Conservation (phyloP, 2,329 filamentous ascomycete genomes). For the Coniosporium tulheliwenetii region DNA sequence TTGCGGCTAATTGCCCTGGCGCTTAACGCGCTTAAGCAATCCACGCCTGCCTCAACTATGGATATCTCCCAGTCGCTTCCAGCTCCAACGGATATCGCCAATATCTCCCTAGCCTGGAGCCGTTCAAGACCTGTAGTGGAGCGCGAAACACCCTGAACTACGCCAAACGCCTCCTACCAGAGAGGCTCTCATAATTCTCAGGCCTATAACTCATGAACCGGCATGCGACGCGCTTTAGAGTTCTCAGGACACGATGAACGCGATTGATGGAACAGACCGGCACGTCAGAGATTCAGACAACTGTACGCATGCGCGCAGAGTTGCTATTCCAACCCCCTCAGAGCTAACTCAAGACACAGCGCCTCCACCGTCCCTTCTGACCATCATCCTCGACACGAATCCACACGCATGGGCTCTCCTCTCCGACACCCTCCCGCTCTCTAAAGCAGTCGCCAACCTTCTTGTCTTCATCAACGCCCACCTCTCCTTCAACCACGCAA, state of each 20-base stretch:
- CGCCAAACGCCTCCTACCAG: no score
- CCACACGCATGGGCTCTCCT: slow-evolving; percentile 84
- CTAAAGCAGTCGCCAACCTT: slow-evolving; percentile 71
- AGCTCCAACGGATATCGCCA: no score
- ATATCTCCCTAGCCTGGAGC: no score
- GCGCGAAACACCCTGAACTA: no score
- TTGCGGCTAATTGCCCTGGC: no score
- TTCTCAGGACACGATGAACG: slow-evolving; percentile 37
- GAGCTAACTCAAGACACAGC: slow-evolving; percentile 18
- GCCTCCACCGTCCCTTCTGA: slow-evolving; percentile 63
- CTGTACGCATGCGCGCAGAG: no score
- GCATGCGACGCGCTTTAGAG: not conserved
- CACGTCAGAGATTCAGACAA: slow-evolving; percentile 13
- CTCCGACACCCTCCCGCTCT: slow-evolving; percentile 57
- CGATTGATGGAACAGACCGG: slow-evolving; percentile 43
- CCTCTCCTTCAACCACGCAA: slow-evolving; percentile 81
- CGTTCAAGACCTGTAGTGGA: no score
- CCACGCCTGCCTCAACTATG: no score
- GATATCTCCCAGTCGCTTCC: no score
- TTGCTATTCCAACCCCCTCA: slow-evolving; percentile 2
- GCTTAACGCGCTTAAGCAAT: no score
- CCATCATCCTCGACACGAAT: slow-evolving; percentile 90
- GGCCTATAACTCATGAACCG: not conserved
- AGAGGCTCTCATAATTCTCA: not conserved
- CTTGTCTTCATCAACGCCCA: slow-evolving; percentile 96